phyloP scores from a whole-genome alignment of 140 eudicot genomes.

The Cichorium intybus region DNA sequence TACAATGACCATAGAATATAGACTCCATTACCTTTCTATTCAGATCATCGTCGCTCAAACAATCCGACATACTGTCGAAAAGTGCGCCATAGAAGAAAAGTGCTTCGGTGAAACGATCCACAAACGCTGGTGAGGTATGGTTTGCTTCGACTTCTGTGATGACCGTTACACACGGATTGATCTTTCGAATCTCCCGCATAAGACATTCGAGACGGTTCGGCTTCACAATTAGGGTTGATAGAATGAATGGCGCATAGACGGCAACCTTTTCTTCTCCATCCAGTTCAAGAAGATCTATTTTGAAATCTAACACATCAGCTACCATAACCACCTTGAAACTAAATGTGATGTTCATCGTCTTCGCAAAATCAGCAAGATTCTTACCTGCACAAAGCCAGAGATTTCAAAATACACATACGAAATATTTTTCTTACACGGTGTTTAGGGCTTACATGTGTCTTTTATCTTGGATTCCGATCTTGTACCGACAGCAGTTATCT shows the following conservation, averaged over 20 bases:
- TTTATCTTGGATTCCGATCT: slow-evolving; percentile 14
- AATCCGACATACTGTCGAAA: slow-evolving; percentile 33
- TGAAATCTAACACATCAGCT: slow-evolving; percentile 36
- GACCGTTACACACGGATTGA: slow-evolving; percentile 38
- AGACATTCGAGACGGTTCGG: slow-evolving; percentile 30
- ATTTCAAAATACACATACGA: not conserved
- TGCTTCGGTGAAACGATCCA: slow-evolving; percentile 41
- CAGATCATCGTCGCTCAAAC: slow-evolving; percentile 11
- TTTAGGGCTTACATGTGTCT: slow-evolving; percentile 28
- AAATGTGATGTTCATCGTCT: slow-evolving; percentile 29
- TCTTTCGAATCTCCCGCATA: slow-evolving; percentile 32
- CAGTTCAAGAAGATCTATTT: slow-evolving; percentile 29
- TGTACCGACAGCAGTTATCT: slow-evolving; percentile 46
- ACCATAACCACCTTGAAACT: slow-evolving; percentile 34
- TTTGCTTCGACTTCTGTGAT: slow-evolving; percentile 40
- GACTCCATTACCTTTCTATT: slow-evolving; percentile 31
- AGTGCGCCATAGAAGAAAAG: slow-evolving; percentile 29
- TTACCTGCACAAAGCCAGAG: slow-evolving; percentile 22
- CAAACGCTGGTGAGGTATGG: slow-evolving; percentile 29
- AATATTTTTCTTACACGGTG: not conserved
- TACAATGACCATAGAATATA: slow-evolving; percentile 7
- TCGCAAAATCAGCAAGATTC: slow-evolving; percentile 36
- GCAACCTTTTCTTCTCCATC: slow-evolving; percentile 36
- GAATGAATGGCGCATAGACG: slow-evolving; percentile 15
- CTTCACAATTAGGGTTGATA: slow-evolving; percentile 28